These are phyloP conservation scores for Phaffomyces antillensis DNA, from an alignment of 805 yeast genomes.

Conservation along the genomic window DNA sequence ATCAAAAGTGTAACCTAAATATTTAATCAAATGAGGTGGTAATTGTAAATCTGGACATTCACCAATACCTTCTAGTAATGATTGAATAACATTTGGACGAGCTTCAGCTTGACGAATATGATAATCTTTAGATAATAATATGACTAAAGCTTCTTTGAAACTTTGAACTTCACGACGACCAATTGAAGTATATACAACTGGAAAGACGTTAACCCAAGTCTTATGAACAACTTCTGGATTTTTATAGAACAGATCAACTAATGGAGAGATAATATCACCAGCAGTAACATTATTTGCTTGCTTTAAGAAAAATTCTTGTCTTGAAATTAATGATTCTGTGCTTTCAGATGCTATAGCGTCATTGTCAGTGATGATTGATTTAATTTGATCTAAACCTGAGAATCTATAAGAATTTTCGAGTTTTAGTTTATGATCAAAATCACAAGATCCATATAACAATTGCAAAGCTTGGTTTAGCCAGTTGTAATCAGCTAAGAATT, in stretches of 20 bases:
- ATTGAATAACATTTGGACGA: conserved; percentile 81
- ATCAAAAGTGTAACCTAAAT: conserved; percentile 77
- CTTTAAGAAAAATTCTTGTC: conserved; percentile 29
- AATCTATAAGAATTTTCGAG: conserved; percentile 46
- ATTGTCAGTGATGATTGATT: conserved; percentile 17
- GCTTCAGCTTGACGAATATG: conserved; percentile 85
- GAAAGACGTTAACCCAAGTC: conserved; percentile 82
- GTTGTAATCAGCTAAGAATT: conserved; percentile 81
- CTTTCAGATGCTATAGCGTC: conserved; percentile 18
- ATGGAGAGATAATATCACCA: conserved; percentile 57
- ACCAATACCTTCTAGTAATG: conserved; percentile 78
- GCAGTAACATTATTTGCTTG: conserved; percentile 36
- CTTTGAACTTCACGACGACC: conserved; percentile 78
- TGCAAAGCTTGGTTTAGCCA: conserved; percentile 95
- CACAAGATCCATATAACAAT: conserved; percentile 72
- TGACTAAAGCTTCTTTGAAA: conserved; percentile 72
- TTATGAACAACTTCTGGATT: conserved; percentile 72
- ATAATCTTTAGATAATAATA: conserved; percentile 80
- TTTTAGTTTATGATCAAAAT: conserved; percentile 38
- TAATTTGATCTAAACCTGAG: conserved; percentile 43
- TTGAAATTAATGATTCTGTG: conserved; percentile 24
- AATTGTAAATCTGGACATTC: conserved; percentile 64
- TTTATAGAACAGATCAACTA: conserved; percentile 75
- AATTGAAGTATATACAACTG: conserved; percentile 66
- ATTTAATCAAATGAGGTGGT: conserved; percentile 92